These are phyloP conservation scores for Colletotrichum incanum DNA, from an alignment of 2,329 filamentous ascomycete genomes.

Conservation along the genomic window DNA sequence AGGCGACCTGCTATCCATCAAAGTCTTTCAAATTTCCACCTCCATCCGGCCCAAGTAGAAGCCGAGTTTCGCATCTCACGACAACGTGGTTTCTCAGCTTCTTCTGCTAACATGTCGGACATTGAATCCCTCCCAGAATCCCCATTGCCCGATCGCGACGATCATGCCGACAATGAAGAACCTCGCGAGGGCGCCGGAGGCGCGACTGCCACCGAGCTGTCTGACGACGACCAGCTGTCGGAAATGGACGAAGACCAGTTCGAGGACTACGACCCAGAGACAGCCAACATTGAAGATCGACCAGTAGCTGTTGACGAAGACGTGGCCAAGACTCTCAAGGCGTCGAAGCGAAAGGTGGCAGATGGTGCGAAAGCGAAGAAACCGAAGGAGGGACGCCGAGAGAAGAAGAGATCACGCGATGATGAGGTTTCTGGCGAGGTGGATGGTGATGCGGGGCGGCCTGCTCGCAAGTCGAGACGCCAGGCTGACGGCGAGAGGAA, in stretches of 20 bases:
- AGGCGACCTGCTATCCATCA: neutral
- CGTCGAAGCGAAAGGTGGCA: conserved; percentile 75
- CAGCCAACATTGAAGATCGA: conserved; percentile 74
- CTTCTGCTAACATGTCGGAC: conserved; percentile 61
- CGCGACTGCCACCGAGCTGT: conserved; percentile 58
- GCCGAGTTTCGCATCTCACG: neutral
- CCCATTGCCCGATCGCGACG: conserved; percentile 49
- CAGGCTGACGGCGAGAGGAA: conserved; percentile 62
- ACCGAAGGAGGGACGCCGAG: conserved; percentile 80
- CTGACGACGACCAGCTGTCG: conserved; percentile 73
- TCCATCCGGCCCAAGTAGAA: neutral
- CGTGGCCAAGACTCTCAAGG: conserved; percentile 74
- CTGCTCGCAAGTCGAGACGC: conserved; percentile 63
- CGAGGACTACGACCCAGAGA: conserved; percentile 77
- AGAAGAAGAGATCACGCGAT: conserved; percentile 73
- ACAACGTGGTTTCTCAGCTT: neutral
- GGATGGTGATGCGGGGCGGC: conserved; percentile 60
- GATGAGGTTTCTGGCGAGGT: conserved; percentile 64
- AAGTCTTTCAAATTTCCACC: neutral
- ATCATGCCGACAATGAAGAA: conserved; percentile 60
- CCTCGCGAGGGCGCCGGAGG: conserved; percentile 56
- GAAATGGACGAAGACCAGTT: conserved; percentile 81
- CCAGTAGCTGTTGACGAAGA: conserved; percentile 80
- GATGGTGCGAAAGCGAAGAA: conserved; percentile 79
- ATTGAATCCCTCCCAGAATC: conserved; percentile 59